A percentile compares a stretch with the other conserved stretches of the same genome.
Conservation (phyloP, 2,329 filamentous ascomycete genomes). For the Pyrenophora seminiperda region DNA sequence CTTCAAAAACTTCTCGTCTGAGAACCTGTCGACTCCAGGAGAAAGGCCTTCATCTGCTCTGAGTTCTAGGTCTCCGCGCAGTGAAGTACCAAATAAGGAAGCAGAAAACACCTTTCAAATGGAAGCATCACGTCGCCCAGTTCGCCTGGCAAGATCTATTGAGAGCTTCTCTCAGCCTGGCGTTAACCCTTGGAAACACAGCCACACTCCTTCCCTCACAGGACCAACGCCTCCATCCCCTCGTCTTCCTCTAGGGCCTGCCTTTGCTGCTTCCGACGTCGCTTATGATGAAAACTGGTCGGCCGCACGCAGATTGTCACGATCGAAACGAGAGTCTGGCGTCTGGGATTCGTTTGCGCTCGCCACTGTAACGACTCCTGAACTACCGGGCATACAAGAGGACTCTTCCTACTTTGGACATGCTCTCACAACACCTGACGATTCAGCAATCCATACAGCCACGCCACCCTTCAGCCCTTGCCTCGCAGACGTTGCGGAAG, state of each 20-base stretch:
- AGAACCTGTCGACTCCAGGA: slow-evolving; percentile 25
- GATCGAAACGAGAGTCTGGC: slow-evolving; percentile 40
- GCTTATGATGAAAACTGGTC: neutral
- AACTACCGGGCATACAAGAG: slow-evolving; percentile 37
- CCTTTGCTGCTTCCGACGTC: slow-evolving; percentile 30
- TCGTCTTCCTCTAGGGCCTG: slow-evolving; percentile 25
- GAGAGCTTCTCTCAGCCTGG: slow-evolving; percentile 63
- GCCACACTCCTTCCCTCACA: slow-evolving; percentile 47
- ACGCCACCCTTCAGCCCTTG: slow-evolving; percentile 50
- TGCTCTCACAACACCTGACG: slow-evolving; percentile 51
- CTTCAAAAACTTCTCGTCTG: slow-evolving; percentile 36
- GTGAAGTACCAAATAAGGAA: slow-evolving; percentile 23
- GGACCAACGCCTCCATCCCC: slow-evolving; percentile 51
- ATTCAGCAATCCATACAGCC: slow-evolving; percentile 47
- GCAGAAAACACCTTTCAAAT: slow-evolving; percentile 16
- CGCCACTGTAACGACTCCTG: slow-evolving; percentile 21
- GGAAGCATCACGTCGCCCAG: slow-evolving; percentile 18
- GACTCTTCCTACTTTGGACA: slow-evolving; percentile 42
- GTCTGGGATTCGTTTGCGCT: slow-evolving; percentile 39
- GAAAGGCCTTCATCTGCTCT: slow-evolving; percentile 24
- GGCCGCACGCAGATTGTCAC: slow-evolving; percentile 8
- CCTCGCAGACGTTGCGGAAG: slow-evolving; percentile 46
- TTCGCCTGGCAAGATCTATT: slow-evolving; percentile 45
- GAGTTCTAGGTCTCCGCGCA: slow-evolving; percentile 29
- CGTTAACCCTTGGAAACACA: slow-evolving; percentile 48